A percentile compares a stretch with the other conserved stretches of the same genome.
These are phyloP conservation scores for Colletotrichum tamarilloi DNA, from an alignment of 2,329 filamentous ascomycete genomes.

Conservation along the genomic window DNA sequence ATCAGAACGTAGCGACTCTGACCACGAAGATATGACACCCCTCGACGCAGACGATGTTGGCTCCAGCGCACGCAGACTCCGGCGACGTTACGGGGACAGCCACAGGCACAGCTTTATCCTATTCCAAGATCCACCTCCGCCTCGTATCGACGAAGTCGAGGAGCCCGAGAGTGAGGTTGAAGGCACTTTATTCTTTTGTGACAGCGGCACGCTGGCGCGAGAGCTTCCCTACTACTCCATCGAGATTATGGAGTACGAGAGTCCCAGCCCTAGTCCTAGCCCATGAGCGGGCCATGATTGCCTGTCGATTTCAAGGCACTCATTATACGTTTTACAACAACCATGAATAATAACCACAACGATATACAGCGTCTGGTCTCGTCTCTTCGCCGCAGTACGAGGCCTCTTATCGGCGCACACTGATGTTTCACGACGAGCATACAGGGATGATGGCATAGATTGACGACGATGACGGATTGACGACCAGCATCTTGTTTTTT, in stretches of 20 bases:
- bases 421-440: conserved; percentile 8
- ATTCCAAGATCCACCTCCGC: conserved; percentile 61
- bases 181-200: conserved; percentile 38
- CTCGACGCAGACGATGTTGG: conserved; percentile 53
- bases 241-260: conserved; percentile 58
- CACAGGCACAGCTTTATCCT: conserved; percentile 56
- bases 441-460: neutral
- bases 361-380: conserved; percentile 10
- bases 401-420: neutral
- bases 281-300: conserved; percentile 6
- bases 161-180: conserved; percentile 60
- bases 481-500: neutral
- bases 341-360: neutral
- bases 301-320: neutral
- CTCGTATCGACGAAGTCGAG: conserved; percentile 64
- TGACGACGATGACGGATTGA: conserved; percentile 8
- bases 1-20: conserved; percentile 64
- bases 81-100: conserved; percentile 57
- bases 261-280: conserved; percentile 26
- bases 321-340: conserved; percentile 14
- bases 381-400: neutral
- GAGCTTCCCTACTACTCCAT: conserved; percentile 63
- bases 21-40: conserved; percentile 48
- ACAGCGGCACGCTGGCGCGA: conserved; percentile 51
- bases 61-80: conserved; percentile 59